Percentiles rank a stretch among this genome's conserved stretches.
phyloP scores from a whole-genome alignment of 2,329 filamentous ascomycete species.

The Cladobotryum protrusum region DNA sequence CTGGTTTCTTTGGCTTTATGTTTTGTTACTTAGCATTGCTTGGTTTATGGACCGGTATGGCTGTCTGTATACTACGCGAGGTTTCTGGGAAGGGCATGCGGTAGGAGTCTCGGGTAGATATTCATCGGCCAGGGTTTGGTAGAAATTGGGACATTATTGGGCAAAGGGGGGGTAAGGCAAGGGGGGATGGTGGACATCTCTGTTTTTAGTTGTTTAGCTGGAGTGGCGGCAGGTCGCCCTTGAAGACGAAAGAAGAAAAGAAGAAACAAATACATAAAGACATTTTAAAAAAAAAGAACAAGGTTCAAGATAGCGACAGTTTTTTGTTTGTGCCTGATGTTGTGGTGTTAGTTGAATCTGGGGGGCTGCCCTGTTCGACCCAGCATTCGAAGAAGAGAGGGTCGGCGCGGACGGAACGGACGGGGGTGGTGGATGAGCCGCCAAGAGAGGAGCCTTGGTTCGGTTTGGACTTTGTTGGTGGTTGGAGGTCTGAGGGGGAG shows the following conservation, averaged over 20 bases:
- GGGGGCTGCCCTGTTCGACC: constrained; percentile 37
- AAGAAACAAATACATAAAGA: too few relatives aligned
- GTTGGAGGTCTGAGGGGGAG: constrained; percentile 42
- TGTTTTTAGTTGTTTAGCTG: too few relatives aligned
- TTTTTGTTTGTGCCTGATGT: too few relatives aligned
- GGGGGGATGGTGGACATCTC: too few relatives aligned
- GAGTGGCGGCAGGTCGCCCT: too few relatives aligned
- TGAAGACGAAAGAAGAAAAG: too few relatives aligned
- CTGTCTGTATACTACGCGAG: background rate
- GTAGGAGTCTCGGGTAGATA: background rate
- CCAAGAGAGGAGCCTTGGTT: constrained; percentile 25
- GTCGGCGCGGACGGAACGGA: constrained; percentile 50
- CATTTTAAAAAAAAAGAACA: too few relatives aligned
- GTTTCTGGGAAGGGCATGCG: background rate
- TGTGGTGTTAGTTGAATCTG: too few relatives aligned
- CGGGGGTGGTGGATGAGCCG: constrained; percentile 39
- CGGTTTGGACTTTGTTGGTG: constrained; percentile 24
- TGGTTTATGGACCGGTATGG: background rate
- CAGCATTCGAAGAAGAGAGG: constrained; percentile 61
- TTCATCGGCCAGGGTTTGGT: too few relatives aligned
- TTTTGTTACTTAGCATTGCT: background rate
- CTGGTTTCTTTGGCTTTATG: background rate
- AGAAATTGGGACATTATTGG: too few relatives aligned
- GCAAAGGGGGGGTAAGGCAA: too few relatives aligned
- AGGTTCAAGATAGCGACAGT: too few relatives aligned